phyloP scores from a whole-genome alignment of 2,329 filamentous ascomycete genomes.

The Metarhizium brunneum region DNA sequence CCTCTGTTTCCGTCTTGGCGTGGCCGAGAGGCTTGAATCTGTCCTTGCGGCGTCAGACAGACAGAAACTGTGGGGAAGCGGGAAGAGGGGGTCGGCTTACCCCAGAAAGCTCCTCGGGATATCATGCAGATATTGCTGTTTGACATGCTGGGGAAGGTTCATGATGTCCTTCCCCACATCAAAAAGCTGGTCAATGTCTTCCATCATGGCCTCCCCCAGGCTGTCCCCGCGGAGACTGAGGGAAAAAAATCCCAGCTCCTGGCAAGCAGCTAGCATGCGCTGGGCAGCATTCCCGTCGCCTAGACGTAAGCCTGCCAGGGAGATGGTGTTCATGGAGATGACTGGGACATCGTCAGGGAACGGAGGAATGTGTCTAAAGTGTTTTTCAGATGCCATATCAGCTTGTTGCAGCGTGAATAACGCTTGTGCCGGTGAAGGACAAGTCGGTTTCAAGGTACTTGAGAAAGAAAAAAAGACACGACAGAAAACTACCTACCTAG shows the following conservation, averaged over 20 bases:
- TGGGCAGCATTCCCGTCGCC: background rate
- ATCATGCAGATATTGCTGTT: background rate
- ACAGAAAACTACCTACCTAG: no score
- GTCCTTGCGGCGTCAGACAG: background rate
- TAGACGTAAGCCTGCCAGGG: background rate
- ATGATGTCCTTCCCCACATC: background rate
- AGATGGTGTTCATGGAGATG: background rate
- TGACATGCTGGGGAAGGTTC: constrained; percentile 1
- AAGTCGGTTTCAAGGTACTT: no score
- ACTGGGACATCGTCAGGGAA: background rate
- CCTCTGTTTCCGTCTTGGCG: background rate
- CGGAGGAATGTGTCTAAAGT: background rate
- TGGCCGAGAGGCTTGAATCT: background rate
- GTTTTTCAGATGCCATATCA: background rate
- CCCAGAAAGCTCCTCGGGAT: background rate
- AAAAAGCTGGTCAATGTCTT: background rate
- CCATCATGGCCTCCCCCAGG: background rate
- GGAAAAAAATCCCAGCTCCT: background rate
- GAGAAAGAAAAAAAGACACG: no score
- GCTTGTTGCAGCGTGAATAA: no score
- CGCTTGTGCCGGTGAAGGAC: no score
- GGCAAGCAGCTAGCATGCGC: background rate
- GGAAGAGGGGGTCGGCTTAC: background rate
- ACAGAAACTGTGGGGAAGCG: no score
- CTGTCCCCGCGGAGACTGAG: background rate